phyloP scores from a whole-genome alignment of 2,329 filamentous ascomycete genomes.

The Davidsoniella neocaledoniae region DNA sequence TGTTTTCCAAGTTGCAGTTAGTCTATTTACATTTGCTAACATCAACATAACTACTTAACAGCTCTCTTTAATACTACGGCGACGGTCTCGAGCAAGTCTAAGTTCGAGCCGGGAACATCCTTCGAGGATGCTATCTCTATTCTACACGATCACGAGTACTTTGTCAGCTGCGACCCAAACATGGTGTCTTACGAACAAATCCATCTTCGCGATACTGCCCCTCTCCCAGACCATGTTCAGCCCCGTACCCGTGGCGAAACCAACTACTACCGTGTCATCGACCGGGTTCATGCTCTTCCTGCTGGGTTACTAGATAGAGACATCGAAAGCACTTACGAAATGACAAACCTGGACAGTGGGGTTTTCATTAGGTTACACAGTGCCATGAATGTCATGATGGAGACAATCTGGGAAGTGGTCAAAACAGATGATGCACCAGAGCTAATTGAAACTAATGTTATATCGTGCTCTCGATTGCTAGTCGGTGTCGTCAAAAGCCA shows the following conservation, averaged over 20 bases:
- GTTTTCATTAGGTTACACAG: constrained; percentile 34
- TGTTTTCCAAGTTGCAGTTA: no score
- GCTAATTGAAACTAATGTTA: constrained; percentile 32
- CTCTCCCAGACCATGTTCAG: constrained; percentile 14
- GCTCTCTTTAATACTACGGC: constrained; percentile 28
- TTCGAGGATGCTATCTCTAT: constrained; percentile 24
- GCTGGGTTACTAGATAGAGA: constrained; percentile 38
- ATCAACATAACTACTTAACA: constrained; percentile 6
- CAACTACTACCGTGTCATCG: constrained; percentile 31
- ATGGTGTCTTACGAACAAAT: constrained; percentile 27
- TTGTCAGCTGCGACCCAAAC: constrained; percentile 36
- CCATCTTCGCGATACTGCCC: constrained; percentile 16
- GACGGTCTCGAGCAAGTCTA: constrained; percentile 25
- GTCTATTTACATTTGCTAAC: no score
- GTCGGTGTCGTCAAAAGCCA: constrained; percentile 31
- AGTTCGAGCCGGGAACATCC: constrained; percentile 24
- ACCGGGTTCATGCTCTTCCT: constrained; percentile 34
- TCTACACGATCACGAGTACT: constrained; percentile 35
- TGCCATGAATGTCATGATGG: constrained; percentile 34
- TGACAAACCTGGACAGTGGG: constrained; percentile 31
- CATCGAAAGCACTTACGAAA: constrained; percentile 37
- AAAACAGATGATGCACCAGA: constrained; percentile 20
- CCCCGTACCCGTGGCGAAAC: constrained; percentile 15
- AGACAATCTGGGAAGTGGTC: constrained; percentile 32
- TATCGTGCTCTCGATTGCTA: constrained; percentile 33